Evolutionary conservation across 768 basidiomycete genomes (phyloP).

Genomic region (Tulasnella sp.): DNA sequence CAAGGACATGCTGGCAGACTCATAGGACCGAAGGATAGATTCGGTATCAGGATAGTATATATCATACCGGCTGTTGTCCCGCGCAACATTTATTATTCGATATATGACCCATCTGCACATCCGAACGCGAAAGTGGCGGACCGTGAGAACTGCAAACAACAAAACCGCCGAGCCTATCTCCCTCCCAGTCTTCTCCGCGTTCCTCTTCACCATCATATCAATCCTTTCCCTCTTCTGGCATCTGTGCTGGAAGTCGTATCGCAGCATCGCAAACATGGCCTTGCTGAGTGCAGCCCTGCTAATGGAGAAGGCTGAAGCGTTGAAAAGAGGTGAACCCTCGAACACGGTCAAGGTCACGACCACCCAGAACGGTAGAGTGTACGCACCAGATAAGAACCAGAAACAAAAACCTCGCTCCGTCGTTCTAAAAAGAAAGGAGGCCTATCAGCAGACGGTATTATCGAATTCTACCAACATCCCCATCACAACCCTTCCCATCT

Average conservation of each 20-base stretch:
- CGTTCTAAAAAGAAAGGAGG: not conserved
- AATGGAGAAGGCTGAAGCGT: not conserved
- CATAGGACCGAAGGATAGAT: not conserved
- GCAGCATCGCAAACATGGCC: not conserved
- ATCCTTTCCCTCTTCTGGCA: not conserved
- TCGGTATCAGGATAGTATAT: too few relatives aligned
- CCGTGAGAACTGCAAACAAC: not conserved
- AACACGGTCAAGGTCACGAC: not conserved
- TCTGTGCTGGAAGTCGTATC: not conserved
- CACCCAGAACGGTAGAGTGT: not conserved
- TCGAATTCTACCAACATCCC: not conserved
- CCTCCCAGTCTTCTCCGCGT: not conserved
- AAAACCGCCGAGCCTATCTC: not conserved
- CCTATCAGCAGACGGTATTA: not conserved
- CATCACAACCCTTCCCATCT: not conserved
- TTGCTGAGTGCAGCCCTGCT: not conserved
- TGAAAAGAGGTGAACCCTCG: not conserved
- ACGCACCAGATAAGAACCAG: not conserved
- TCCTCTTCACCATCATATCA: not conserved
- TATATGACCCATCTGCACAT: not conserved
- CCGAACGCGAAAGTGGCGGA: not conserved
- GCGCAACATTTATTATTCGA: too few relatives aligned
- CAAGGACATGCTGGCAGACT: conserved; percentile 76
- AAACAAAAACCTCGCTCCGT: not conserved
- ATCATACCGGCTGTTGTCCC: too few relatives aligned